phyloP scores from a whole-genome alignment of 2,329 filamentous ascomycete species.

The Penicillium paneum region DNA sequence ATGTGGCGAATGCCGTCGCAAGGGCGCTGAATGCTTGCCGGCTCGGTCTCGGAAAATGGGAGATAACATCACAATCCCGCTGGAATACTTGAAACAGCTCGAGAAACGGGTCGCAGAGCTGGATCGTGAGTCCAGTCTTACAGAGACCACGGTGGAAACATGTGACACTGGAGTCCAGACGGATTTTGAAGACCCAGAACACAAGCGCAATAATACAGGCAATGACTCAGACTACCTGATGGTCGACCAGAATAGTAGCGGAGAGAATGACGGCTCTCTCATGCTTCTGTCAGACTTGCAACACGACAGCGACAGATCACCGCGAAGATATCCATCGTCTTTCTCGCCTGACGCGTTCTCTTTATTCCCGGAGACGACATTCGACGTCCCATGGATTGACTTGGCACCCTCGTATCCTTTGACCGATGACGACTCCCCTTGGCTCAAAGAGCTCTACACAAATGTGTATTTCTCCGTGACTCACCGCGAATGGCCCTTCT shows the following conservation, averaged over 20 bases:
- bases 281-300: slow-evolving; percentile 7
- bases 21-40: slow-evolving; percentile 28
- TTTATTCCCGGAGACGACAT: slow-evolving; percentile 8
- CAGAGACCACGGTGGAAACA: background rate
- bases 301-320: background rate
- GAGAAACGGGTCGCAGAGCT: slow-evolving; percentile 25
- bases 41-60: slow-evolving; percentile 24
- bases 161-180: slow-evolving; percentile 27
- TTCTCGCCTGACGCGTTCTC: slow-evolving; percentile 10
- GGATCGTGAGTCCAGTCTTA: slow-evolving; percentile 1
- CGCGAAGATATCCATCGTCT: background rate
- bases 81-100: slow-evolving; percentile 25
- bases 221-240: background rate
- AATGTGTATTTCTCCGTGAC: slow-evolving; percentile 28
- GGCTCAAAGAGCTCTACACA: slow-evolving; percentile 26
- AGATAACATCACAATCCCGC: slow-evolving; percentile 25
- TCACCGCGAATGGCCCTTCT: slow-evolving; percentile 28
- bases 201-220: background rate
- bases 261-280: slow-evolving; percentile 1
- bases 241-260: background rate
- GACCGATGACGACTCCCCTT: slow-evolving; percentile 12
- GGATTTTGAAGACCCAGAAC: slow-evolving; percentile 7
- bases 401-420: slow-evolving; percentile 8
- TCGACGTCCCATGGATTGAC: slow-evolving; percentile 19
- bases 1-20: slow-evolving; percentile 29